Conservation (phyloP, 1,284 basidiomycete species). For the Apiotrichum montevideense region DNA sequence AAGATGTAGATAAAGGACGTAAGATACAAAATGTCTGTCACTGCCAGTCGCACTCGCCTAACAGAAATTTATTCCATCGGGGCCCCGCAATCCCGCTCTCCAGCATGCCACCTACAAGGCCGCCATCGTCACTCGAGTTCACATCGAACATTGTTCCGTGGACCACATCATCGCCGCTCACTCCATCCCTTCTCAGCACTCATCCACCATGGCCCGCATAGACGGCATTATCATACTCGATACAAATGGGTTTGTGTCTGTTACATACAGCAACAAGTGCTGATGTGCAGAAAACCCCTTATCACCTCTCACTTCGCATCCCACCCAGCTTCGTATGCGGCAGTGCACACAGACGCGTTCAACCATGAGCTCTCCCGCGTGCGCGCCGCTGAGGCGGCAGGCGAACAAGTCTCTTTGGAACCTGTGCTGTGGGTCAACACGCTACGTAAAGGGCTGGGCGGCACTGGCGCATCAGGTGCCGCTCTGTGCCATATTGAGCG, state of each 20-base stretch:
- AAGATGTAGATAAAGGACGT: not conserved
- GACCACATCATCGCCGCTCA: no score
- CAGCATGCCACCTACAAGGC: no score
- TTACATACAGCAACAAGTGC: not conserved
- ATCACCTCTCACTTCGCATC: slow-evolving; percentile 86
- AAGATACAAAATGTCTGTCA: slow-evolving; percentile 2
- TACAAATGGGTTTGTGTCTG: slow-evolving; percentile 61
- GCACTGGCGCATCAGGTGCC: slow-evolving; percentile 27
- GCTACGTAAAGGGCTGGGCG: slow-evolving; percentile 14
- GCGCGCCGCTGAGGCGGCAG: slow-evolving; percentile 22
- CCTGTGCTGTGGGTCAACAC: slow-evolving; percentile 44
- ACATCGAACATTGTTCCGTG: no score
- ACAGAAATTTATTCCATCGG: no score
- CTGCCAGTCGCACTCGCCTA: no score
- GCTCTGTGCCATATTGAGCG: slow-evolving; percentile 62
- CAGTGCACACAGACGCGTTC: slow-evolving; percentile 78
- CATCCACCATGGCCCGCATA: slow-evolving; percentile 49
- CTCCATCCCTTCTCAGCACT: not conserved
- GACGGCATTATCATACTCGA: slow-evolving; percentile 89
- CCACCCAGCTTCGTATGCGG: slow-evolving; percentile 67
- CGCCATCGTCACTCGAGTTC: not conserved
- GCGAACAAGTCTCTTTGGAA: slow-evolving; percentile 11
- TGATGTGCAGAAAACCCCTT: slow-evolving; percentile 62
- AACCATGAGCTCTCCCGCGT: slow-evolving; percentile 64
- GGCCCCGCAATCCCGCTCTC: no score